A percentile compares a stretch with the other conserved stretches of the same genome.
phyloP scores from a whole-genome alignment of 495 filamentous ascomycete genomes.

The Talaromyces nanjingensis region DNA sequence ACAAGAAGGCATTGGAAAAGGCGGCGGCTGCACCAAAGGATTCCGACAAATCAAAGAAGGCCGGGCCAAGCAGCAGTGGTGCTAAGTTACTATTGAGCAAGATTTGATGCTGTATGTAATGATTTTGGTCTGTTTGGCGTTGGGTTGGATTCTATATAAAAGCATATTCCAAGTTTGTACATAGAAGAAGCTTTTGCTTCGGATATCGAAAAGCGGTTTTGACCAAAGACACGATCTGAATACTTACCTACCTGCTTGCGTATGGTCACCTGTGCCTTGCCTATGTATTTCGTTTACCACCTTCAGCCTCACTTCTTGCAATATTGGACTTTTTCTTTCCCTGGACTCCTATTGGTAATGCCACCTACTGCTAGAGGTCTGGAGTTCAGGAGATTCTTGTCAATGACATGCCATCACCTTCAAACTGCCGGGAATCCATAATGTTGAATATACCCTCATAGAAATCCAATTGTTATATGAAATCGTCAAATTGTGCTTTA shows the following conservation, averaged over 20 bases:
- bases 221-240: background rate
- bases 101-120: slow-evolving; percentile 18
- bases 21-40: slow-evolving; percentile 27
- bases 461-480: background rate
- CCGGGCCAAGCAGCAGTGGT: slow-evolving; percentile 33
- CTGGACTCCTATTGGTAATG: background rate
- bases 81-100: slow-evolving; percentile 39
- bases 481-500: background rate
- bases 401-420: background rate
- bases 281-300: too few species aligned
- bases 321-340: too few species aligned
- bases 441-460: background rate
- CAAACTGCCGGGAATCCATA: background rate
- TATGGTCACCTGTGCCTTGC: background rate
- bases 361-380: background rate
- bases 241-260: background rate
- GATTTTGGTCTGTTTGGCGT: background rate
- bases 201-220: background rate
- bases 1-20: slow-evolving; percentile 43
- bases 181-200: background rate
- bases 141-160: background rate
- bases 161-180: background rate
- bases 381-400: background rate
- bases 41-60: slow-evolving; percentile 30
- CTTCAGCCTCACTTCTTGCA: background rate